Evolutionary conservation across 306 rosid genomes (phyloP).

Genomic region (barrel medic (Medicago truncatula)): MtrunA17r5.0-ANR NC_053042.1:17035001-17035500

Average conservation of each 20-base stretch:
- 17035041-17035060: slow-evolving; percentile 49
- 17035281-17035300: slow-evolving; percentile 68
- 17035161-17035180: slow-evolving; percentile 62
- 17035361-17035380: slow-evolving; percentile 67
- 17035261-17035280: slow-evolving; percentile 77
- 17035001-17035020: slow-evolving; percentile 39
- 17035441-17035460: slow-evolving; percentile 74
- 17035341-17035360: slow-evolving; percentile 67
- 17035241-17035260: slow-evolving; percentile 78
- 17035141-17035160: slow-evolving; percentile 62
- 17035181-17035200: slow-evolving; percentile 54
- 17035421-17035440: slow-evolving; percentile 77
- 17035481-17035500: slow-evolving; percentile 61
- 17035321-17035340: slow-evolving; percentile 83
- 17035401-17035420: slow-evolving; percentile 66
- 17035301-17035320: slow-evolving; percentile 64
- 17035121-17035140: slow-evolving; percentile 75
- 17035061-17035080: slow-evolving; percentile 73
- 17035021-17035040: slow-evolving; percentile 51
- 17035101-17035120: slow-evolving; percentile 74
- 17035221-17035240: slow-evolving; percentile 90
- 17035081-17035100: slow-evolving; percentile 63
- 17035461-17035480: slow-evolving; percentile 72
- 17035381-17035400: slow-evolving; percentile 68
- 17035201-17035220: slow-evolving; percentile 81